Evolutionary conservation across 352 stramenopile genomes (phyloP), one percentile per base, ranked within the genome.

Genomic region (Phytophthora aleatoria): DNA sequence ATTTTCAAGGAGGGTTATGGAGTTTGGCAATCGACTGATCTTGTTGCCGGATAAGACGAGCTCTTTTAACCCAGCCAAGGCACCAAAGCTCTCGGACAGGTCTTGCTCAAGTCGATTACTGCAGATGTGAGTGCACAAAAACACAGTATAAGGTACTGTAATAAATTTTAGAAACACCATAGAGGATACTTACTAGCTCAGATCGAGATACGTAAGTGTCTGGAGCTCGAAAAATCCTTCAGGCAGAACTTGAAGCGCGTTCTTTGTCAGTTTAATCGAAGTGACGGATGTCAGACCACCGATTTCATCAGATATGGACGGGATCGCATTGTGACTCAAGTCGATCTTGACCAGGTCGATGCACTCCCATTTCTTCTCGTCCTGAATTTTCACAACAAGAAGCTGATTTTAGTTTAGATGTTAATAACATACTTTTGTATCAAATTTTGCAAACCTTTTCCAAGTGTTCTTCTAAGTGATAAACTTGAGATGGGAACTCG

Each of bases 331-430:
- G 67, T 93, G 86, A 49, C 86, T 94, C 52, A 94, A 60, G 43
- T 94, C 86, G 30, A 92, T 77, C 69, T 92, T 94, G 39, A 89
- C 48, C 38, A 94, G 57, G 57, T 93, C 86, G 26, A 93, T 80
- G 56, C 86, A 94, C 60, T 94, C 86, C 86, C 86, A 94, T 50
- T 83, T 87, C 59, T 93, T 92, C 58, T 94, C 86, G 24, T 94
- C 86, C 79, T 88, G 44, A 27, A n/a, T 16, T 4, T 47, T 0
- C 11, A 53, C 13, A 57, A 3, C 36, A 39, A 8, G 28, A 3
- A 27, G 13, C 0, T 45, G 39, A 3, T 20, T 12, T 45, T 26
- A 45, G 11, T 16, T 43, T 43, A 3, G 2, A 45, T 11, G 20
- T 45, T 16, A 45, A 26, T 11, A 20, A 13, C 10, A 16, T 43